Conservation (phyloP, 2,329 filamentous ascomycete species). For the Aureobasidium leucospermi region DNA sequence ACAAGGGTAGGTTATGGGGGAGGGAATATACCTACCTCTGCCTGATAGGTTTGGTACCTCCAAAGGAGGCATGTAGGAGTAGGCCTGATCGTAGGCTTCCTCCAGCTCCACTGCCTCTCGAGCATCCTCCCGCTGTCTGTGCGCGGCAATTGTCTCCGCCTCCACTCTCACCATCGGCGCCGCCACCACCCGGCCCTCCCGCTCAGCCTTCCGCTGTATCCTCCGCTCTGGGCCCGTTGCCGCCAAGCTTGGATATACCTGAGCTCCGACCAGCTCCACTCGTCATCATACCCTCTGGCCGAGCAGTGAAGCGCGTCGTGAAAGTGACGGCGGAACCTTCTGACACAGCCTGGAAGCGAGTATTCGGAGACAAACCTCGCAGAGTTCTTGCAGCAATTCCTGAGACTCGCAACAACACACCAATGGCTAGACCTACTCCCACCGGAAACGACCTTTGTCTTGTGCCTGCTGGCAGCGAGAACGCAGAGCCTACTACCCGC, state of each 20-base stretch:
- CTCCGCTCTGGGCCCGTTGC: neutral
- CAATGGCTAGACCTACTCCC: neutral
- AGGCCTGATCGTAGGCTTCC: neutral
- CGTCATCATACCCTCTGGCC: neutral
- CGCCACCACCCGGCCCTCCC: neutral
- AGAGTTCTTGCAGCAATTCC: neutral
- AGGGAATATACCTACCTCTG: neutral
- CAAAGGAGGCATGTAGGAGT: neutral
- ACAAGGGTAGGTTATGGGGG: neutral
- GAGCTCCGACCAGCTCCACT: neutral
- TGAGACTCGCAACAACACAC: neutral
- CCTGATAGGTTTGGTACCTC: neutral
- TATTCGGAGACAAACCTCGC: neutral
- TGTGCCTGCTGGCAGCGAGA: constrained; percentile 18
- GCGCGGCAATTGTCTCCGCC: neutral
- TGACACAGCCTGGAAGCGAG: neutral
- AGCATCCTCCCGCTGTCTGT: neutral
- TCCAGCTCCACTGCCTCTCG: neutral
- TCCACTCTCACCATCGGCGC: neutral
- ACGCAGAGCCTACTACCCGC: constrained; percentile 30
- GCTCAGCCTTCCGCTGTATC: neutral
- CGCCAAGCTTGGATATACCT: neutral
- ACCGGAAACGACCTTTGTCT: constrained; percentile 21
- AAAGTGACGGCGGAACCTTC: neutral
- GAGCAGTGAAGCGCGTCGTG: neutral